Evolutionary conservation across 2,329 filamentous ascomycete species (phyloP), one percentile per base, ranked within the genome.

Genomic region (Aureobasidium sp.): DNA sequence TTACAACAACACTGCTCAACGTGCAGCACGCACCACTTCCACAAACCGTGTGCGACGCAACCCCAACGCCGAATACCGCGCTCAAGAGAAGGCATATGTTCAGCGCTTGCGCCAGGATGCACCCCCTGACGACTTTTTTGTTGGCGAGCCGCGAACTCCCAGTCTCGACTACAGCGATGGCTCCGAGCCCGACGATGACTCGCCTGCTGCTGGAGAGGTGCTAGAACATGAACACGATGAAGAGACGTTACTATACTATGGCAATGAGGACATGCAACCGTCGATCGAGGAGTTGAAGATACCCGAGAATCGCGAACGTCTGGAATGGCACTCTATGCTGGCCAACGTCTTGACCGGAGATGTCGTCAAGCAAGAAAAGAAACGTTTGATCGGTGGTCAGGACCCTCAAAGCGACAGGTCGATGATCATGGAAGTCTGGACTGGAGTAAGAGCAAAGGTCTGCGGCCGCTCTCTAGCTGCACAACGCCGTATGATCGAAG

Each of bases 311-410:
- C 84, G 92, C 64, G 94, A 97, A 75, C 83, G 93, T 48, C 80
- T 99, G 27, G 94, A 99, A 76, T 99, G 94, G 94, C 92, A 99
- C 76, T 91, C 91, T 3, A 99, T 99, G 94, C 78, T 99, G 62
- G 90, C 93, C 64, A 95, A 93, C 15, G 94, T 99, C 4, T 78
- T 99, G 67, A 97, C 92, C 0, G 94, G 94, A 67, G 94, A 99
- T 73, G 94, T 99, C 9, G 93, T 99, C 63, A 90, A 91, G 70
- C 94, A 99, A 75, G 94, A 99, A 77, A 99, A 99, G 81, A 96
- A 96, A 75, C 86, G 94, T 48, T 76, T 99, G 70, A 94, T 95
- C 67, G 92, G 91, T 49, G 87, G 90, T 66, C 80, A 83, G 53
- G 89, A 90, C 49, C 85, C 91, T 66, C 88, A 89, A 70, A 84